Conservation (phyloP, 305 asterid species). For the Fraxinus baroniana region DNA sequence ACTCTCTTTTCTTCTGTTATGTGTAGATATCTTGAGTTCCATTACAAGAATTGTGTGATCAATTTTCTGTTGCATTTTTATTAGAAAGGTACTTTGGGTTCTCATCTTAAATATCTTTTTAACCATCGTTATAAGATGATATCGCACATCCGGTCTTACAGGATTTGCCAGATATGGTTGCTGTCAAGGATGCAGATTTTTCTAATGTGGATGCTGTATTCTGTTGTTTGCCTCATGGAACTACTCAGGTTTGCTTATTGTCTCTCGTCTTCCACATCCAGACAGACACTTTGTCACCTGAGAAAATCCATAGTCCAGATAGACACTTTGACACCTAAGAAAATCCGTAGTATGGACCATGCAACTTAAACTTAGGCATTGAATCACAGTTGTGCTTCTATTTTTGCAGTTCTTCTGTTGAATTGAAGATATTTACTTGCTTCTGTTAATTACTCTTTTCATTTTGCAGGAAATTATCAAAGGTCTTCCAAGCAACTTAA, state of each 20-base stretch:
- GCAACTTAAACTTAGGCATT: neutral
- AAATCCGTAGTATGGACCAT: neutral
- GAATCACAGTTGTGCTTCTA: neutral
- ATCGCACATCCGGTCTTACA: slow-evolving; percentile 15
- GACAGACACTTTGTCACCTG: neutral
- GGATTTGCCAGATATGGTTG: slow-evolving; percentile 78
- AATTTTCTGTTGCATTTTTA: neutral
- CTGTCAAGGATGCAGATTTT: slow-evolving; percentile 83
- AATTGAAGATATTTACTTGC: neutral
- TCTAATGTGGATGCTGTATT: slow-evolving; percentile 80
- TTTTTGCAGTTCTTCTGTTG: neutral
- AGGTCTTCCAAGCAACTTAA: slow-evolving; percentile 69
- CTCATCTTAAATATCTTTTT: neutral
- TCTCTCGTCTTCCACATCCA: neutral
- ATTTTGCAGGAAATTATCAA: slow-evolving; percentile 79
- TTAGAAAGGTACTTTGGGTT: neutral
- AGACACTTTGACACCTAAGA: neutral
- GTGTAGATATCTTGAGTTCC: neutral
- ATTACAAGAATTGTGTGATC: neutral
- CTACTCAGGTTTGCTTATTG: slow-evolving; percentile 63
- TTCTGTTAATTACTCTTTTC: neutral
- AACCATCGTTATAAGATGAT: neutral
- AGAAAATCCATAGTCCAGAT: neutral
- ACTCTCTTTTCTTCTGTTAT: neutral
- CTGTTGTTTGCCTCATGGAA: slow-evolving; percentile 95